Conservation (phyloP, 768 basidiomycete genomes). For the Ramaria sp. region DNA sequence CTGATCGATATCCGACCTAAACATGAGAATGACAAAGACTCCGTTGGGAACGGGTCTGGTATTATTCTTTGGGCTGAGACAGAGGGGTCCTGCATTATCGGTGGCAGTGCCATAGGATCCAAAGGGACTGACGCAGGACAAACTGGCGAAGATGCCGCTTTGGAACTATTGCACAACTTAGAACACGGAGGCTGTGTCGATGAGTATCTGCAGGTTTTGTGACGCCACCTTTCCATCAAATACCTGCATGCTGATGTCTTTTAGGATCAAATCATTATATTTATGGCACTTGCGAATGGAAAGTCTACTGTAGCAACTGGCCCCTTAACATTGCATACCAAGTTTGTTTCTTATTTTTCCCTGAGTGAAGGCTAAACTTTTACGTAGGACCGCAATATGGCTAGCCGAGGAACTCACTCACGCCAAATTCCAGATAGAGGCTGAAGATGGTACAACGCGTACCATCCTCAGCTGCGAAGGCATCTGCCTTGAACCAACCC, state of each 20-base stretch:
- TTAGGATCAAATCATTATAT: slow-evolving; percentile 71
- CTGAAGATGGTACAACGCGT: slow-evolving; percentile 30
- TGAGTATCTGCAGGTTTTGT: slow-evolving; percentile 44
- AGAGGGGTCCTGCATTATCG: slow-evolving; percentile 52
- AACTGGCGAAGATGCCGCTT: slow-evolving; percentile 53
- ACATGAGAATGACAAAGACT: slow-evolving; percentile 31
- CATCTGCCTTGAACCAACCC: slow-evolving; percentile 3
- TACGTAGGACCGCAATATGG: slow-evolving; percentile 53
- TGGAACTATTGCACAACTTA: slow-evolving; percentile 45
- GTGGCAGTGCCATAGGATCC: slow-evolving; percentile 54
- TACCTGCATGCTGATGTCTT: slow-evolving; percentile 12
- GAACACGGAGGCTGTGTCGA: slow-evolving; percentile 64
- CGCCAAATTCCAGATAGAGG: slow-evolving; percentile 44
- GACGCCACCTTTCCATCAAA: not conserved
- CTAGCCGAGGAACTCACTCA: slow-evolving; percentile 57
- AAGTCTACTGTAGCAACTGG: slow-evolving; percentile 44
- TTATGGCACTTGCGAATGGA: slow-evolving; percentile 63
- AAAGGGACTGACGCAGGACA: slow-evolving; percentile 33
- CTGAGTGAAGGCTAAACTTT: not conserved
- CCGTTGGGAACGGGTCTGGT: slow-evolving; percentile 52
- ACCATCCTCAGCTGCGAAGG: slow-evolving; percentile 12
- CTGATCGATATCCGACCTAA: slow-evolving; percentile 29
- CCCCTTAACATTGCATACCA: slow-evolving; percentile 58
- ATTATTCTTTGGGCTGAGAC: slow-evolving; percentile 70
- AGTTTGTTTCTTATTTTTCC: slow-evolving; percentile 25